phyloP scores from a whole-genome alignment of 257 asterid genomes.

The Salvia hispanica region DNA sequence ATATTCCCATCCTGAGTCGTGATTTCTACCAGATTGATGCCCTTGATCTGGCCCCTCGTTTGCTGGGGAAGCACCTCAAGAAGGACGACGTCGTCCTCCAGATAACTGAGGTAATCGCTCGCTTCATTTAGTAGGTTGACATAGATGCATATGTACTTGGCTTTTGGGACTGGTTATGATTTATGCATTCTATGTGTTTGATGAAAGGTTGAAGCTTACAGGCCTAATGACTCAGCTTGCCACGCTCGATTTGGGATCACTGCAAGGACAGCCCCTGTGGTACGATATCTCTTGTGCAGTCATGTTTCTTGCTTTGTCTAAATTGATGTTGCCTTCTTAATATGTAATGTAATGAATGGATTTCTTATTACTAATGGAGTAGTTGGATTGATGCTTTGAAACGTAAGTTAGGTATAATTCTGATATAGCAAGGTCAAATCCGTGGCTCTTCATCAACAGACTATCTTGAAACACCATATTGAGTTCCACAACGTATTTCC shows the following conservation, averaged over 20 bases:
- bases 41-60: conserved; percentile 92
- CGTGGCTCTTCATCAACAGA: neutral
- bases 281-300: conserved; percentile 36
- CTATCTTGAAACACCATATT: neutral
- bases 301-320: neutral
- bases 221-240: conserved; percentile 95
- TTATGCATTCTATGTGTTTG: conserved; percentile 31
- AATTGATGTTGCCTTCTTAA: neutral
- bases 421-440: neutral
- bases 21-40: conserved; percentile 88
- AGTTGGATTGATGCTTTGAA: neutral
- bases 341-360: neutral
- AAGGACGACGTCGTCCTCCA: conserved; percentile 84
- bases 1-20: conserved; percentile 47
- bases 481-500: too few relatives aligned
- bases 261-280: conserved; percentile 93
- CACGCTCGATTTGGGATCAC: conserved; percentile 90
- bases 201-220: conserved; percentile 90
- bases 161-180: conserved; percentile 20
- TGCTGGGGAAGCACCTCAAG: conserved; percentile 85
- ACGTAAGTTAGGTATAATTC: neutral
- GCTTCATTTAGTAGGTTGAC: neutral
- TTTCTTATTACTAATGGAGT: neutral
- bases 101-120: conserved; percentile 69
- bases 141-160: neutral